phyloP scores from a whole-genome alignment of 2,329 filamentous ascomycete genomes.

The Nigrospora osmanthi region DNA sequence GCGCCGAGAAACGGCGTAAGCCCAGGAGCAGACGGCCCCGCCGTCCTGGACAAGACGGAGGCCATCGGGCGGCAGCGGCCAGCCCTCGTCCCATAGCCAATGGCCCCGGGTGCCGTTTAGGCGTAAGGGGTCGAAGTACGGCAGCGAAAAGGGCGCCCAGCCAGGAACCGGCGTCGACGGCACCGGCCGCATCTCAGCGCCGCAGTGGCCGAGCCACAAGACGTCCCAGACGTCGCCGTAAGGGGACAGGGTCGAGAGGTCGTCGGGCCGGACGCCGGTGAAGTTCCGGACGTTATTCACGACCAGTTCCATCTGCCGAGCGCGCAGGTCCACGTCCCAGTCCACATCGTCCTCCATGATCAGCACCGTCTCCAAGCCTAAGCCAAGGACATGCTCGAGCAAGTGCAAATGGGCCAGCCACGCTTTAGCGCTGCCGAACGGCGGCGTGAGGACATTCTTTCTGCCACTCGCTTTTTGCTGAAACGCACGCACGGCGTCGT shows the following conservation, averaged over 20 bases:
- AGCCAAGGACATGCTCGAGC: constrained; percentile 17
- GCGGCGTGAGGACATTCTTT: background rate
- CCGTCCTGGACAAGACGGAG: constrained; percentile 16
- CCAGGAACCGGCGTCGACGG: constrained; percentile 4
- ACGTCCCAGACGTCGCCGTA: constrained; percentile 25
- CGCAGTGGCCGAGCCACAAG: constrained; percentile 30
- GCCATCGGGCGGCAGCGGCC: constrained; percentile 5
- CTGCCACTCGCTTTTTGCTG: constrained; percentile 9
- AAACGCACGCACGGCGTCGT: constrained; percentile 19
- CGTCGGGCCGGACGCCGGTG: constrained; percentile 4
- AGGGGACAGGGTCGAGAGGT: constrained; percentile 13
- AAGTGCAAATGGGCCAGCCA: constrained; percentile 23
- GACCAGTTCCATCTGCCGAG: constrained; percentile 18
- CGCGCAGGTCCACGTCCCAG: constrained; percentile 27
- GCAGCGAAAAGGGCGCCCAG: background rate
- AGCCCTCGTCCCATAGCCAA: background rate
- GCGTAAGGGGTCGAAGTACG: background rate
- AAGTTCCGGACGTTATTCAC: constrained; percentile 21
- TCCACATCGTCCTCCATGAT: constrained; percentile 31
- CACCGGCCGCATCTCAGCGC: constrained; percentile 14
- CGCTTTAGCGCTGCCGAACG: constrained; percentile 10
- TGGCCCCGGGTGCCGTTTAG: background rate
- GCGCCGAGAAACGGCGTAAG: constrained; percentile 16
- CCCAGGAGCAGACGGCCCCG: constrained; percentile 20
- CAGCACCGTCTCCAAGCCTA: constrained; percentile 21